Evolutionary conservation across 2,329 filamentous ascomycete species (phyloP).

Genomic region (Cladosporium sp.): DNA sequence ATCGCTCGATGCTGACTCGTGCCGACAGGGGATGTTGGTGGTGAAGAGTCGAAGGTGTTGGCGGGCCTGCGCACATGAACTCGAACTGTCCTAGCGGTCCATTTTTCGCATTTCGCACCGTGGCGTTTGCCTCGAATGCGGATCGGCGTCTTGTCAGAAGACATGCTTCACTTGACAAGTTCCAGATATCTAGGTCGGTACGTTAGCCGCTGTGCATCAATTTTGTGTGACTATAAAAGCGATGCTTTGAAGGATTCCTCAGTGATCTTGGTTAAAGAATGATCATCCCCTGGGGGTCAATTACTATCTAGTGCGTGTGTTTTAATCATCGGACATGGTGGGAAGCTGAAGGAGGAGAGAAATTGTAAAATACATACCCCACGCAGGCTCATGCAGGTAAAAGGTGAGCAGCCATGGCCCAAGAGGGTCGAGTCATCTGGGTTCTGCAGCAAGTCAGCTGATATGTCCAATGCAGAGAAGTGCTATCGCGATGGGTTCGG

Average conservation of each 20-base stretch:
- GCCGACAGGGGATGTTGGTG: neutral
- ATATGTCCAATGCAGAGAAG: slow-evolving; percentile 1
- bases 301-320: slow-evolving; percentile 25
- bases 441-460: neutral
- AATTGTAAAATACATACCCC: slow-evolving; percentile 4
- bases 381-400: neutral
- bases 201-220: neutral
- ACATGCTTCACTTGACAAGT: slow-evolving; percentile 5
- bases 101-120: slow-evolving; percentile 22
- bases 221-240: neutral
- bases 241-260: slow-evolving; percentile 19
- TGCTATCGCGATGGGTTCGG: neutral
- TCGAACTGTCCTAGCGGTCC: slow-evolving; percentile 21
- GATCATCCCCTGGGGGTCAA: slow-evolving; percentile 32
- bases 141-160: slow-evolving; percentile 23
- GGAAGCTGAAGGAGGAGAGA: neutral
- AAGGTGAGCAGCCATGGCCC: neutral
- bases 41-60: neutral
- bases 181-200: neutral
- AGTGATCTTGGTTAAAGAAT: slow-evolving; percentile 36
- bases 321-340: slow-evolving; percentile 15
- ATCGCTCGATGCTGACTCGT: neutral
- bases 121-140: slow-evolving; percentile 29
- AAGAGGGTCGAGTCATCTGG: neutral
- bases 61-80: neutral